Evolutionary conservation across 192 early-diverging fungal species (phyloP).

Genomic region (Chytriomyces sp.): DNA sequence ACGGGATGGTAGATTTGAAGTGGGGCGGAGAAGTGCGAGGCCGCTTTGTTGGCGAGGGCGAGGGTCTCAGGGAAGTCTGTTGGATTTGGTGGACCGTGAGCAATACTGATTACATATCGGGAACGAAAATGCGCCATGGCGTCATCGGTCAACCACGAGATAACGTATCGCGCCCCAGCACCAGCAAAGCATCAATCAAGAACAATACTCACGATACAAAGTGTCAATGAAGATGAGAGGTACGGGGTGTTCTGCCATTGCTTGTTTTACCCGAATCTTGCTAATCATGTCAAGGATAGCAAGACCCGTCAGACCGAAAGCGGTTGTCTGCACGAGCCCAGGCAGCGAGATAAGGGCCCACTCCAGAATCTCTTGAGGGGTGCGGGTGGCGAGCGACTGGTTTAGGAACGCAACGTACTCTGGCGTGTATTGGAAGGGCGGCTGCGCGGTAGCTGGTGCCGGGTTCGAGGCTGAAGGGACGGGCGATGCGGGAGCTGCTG

Average conservation of each 20-base stretch:
- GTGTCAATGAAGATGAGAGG: conserved; percentile 94
- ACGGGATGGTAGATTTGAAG: conserved; percentile 78
- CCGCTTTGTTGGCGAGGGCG: conserved; percentile 69
- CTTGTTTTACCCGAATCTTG: conserved; percentile 53
- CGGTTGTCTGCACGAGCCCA: conserved; percentile 87
- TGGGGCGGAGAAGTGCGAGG: conserved; percentile 68
- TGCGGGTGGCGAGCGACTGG: conserved; percentile 64
- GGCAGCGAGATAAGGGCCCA: conserved; percentile 85
- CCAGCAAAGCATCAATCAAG: background rate
- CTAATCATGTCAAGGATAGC: conserved; percentile 85
- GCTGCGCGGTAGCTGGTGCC: conserved; percentile 6
- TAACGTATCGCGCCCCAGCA: background rate
- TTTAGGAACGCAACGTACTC: conserved; percentile 77
- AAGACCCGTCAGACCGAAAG: conserved; percentile 90
- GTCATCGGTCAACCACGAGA: background rate
- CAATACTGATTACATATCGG: background rate
- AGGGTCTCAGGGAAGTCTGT: conserved; percentile 87
- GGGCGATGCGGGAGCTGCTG: background rate
- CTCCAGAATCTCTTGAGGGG: conserved; percentile 78
- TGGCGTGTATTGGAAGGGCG: conserved; percentile 48
- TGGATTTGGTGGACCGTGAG: background rate
- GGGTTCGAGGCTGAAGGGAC: background rate
- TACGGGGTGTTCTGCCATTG: conserved; percentile 53
- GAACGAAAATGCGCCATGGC: background rate
- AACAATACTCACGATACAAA: conserved; percentile 63